These are phyloP conservation scores for Gonapodya sp. DNA, from an alignment of 192 early-diverging fungal species.

Conservation along the genomic window DNA sequence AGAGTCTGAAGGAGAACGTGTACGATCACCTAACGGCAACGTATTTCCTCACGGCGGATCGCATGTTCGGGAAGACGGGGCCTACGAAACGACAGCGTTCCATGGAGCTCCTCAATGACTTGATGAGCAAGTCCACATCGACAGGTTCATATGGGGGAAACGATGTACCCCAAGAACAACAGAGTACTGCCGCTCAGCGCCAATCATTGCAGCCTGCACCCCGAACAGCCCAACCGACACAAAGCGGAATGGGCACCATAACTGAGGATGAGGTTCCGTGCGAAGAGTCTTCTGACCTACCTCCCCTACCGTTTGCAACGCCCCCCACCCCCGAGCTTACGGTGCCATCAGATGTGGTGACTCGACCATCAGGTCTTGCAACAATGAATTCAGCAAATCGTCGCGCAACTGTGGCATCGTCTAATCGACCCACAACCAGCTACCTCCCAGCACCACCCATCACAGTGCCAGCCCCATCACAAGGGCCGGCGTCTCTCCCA, in stretches of 20 bases:
- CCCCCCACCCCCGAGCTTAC: neutral
- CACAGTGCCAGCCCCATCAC: neutral
- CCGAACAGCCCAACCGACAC: conserved; percentile 21
- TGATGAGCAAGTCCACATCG: conserved; percentile 14
- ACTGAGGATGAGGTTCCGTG: neutral
- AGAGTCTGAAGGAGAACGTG: conserved; percentile 33
- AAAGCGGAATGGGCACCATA: neutral
- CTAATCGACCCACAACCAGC: no score
- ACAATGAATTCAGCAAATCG: neutral
- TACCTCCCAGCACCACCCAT: neutral
- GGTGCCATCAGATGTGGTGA: neutral
- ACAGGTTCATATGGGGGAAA: no score
- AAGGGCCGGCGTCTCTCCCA: neutral
- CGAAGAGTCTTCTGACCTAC: neutral
- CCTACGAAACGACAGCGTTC: conserved; percentile 16
- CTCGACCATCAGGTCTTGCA: no score
- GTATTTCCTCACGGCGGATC: conserved; percentile 44
- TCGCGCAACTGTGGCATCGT: neutral
- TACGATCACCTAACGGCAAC: conserved; percentile 49
- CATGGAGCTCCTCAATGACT: conserved; percentile 17
- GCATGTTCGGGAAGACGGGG: conserved; percentile 27
- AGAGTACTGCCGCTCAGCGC: neutral
- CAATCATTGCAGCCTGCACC: conserved; percentile 17
- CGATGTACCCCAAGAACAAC: no score
- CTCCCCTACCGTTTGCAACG: neutral